Percentiles rank a stretch among this genome's conserved stretches.
phyloP scores from a whole-genome alignment of 345 rosid species.

The Crucihimalaya himalaica region DNA sequence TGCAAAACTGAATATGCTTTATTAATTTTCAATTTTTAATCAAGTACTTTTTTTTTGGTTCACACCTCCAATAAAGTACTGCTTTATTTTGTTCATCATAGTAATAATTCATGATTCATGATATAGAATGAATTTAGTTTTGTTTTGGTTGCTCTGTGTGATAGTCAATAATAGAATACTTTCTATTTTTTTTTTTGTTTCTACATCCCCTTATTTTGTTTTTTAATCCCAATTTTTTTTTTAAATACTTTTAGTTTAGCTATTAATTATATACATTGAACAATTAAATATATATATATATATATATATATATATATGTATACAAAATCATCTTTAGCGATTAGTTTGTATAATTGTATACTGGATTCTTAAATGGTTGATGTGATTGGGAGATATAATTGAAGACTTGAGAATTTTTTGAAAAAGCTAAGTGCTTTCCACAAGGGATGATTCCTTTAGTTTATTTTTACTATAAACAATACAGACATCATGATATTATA shows the following conservation, averaged over 20 bases:
- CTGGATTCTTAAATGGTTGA: background rate
- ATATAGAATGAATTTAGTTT: background rate
- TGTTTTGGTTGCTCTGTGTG: background rate
- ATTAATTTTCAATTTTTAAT: background rate
- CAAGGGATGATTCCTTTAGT: constrained; percentile 25
- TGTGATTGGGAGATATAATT: background rate
- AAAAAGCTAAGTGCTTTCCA: constrained; percentile 3
- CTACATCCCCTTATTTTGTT: background rate
- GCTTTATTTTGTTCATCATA: background rate
- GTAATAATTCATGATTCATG: background rate
- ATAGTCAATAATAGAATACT: background rate
- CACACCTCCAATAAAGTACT: background rate
- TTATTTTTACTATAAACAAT: background rate
- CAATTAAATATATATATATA: too few species aligned
- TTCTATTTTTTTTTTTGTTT: background rate
- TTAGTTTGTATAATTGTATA: too few species aligned
- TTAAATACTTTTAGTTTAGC: background rate
- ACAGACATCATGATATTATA: constrained; percentile 18
- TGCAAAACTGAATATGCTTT: background rate
- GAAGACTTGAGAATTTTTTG: constrained; percentile 5
- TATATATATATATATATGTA: background rate
- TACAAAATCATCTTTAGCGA: background rate
- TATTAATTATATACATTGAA: background rate
- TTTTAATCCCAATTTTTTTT: background rate
- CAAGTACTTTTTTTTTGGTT: background rate